phyloP scores from a whole-genome alignment of 208 protist species.

The Leishmania arabica region DNA sequence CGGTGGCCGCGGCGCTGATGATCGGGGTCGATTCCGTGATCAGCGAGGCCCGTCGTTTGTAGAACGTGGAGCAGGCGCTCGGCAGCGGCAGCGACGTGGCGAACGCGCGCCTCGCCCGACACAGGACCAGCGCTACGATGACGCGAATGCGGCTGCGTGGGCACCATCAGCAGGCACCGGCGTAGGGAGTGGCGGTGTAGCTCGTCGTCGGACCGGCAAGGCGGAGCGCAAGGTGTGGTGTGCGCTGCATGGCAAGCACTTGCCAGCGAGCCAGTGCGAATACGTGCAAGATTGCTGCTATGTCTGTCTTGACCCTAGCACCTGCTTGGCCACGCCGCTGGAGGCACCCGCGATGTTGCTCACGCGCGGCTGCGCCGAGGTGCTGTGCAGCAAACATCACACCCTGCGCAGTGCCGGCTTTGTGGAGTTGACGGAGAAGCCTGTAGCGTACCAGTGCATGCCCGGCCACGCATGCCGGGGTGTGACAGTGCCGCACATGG shows the following conservation, averaged over 20 bases:
- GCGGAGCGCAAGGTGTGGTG: conserved; percentile 75
- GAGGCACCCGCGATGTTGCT: conserved; percentile 54
- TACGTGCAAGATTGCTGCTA: conserved; percentile 77
- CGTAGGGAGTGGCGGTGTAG: conserved; percentile 3
- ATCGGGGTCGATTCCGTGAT: conserved; percentile 14
- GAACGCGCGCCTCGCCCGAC: conserved; percentile 12
- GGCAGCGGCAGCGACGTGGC: conserved; percentile 19
- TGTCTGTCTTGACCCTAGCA: conserved; percentile 69
- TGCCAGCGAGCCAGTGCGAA: conserved; percentile 51
- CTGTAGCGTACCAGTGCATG: conserved; percentile 72
- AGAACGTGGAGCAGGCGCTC: background rate
- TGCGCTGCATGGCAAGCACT: conserved; percentile 80
- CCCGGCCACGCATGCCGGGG: conserved; percentile 67
- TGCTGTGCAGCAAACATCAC: conserved; percentile 80
- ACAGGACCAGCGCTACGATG: conserved; percentile 27
- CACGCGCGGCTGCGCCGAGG: conserved; percentile 50
- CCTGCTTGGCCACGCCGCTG: conserved; percentile 81
- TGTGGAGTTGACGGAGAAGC: conserved; percentile 62
- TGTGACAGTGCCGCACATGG: conserved; percentile 36
- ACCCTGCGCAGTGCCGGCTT: conserved; percentile 75
- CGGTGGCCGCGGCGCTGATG: conserved; percentile 13
- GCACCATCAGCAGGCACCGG: conserved; percentile 23
- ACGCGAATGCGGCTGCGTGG: conserved; percentile 26
- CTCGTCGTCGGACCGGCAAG: conserved; percentile 25
- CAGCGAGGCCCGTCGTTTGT: conserved; percentile 16